Percentiles rank a stretch among this genome's conserved stretches.
phyloP scores from a whole-genome alignment of 208 protist species.

The Leishmania braziliensis region DNA sequence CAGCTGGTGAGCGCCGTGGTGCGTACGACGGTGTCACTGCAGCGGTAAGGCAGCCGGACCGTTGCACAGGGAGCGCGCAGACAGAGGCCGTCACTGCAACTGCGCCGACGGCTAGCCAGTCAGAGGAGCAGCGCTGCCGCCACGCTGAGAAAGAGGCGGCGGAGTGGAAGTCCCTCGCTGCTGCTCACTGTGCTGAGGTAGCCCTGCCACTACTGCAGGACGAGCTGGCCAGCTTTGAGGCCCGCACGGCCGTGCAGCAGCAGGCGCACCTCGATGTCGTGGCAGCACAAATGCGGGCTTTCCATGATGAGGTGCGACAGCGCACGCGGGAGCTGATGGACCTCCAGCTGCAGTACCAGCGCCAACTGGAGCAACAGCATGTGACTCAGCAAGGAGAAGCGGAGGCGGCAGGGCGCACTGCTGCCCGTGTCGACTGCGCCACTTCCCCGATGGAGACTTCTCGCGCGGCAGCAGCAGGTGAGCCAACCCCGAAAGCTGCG shows the following conservation, averaged over 20 bases:
- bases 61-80: not conserved
- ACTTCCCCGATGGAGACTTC: not conserved
- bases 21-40: not conserved
- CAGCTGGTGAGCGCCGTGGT: not conserved
- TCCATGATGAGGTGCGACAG: conserved; percentile 8
- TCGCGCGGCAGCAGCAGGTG: not conserved
- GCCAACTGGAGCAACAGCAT: conserved; percentile 9
- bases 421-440: conserved; percentile 2
- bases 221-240: conserved; percentile 23
- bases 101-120: not conserved
- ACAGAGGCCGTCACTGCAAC: not conserved
- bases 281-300: conserved; percentile 7
- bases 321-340: conserved; percentile 8
- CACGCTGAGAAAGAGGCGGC: not conserved
- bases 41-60: not conserved
- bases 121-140: not conserved
- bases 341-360: conserved; percentile 1
- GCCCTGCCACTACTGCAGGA: conserved; percentile 21
- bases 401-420: not conserved
- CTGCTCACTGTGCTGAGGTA: conserved; percentile 24
- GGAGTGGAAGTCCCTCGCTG: not conserved
- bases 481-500: not conserved
- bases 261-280: conserved; percentile 14
- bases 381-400: not conserved
- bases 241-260: conserved; percentile 11